Evolutionary conservation across 306 rosid species (phyloP).

Genomic region (Carpinus fangiana): DNA sequence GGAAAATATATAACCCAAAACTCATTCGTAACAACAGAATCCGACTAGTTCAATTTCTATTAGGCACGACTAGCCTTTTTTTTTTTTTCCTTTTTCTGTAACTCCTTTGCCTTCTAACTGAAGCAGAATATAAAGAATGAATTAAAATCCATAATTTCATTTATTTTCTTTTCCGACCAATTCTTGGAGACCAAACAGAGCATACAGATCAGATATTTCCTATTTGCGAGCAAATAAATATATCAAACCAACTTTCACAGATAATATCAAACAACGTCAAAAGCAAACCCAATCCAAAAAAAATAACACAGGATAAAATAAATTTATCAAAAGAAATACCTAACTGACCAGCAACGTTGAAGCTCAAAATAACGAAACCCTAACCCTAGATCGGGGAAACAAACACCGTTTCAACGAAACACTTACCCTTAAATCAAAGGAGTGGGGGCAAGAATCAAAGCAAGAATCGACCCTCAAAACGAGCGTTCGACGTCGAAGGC

Average conservation of each 20-base stretch:
- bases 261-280: not conserved
- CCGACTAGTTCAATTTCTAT: not conserved
- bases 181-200: not conserved
- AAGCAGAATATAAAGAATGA: too few relatives aligned
- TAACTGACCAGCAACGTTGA: too few relatives aligned
- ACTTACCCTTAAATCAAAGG: too few relatives aligned
- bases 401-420: not conserved
- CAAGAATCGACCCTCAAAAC: too few relatives aligned
- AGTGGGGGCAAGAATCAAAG: too few relatives aligned
- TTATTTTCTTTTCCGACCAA: not conserved
- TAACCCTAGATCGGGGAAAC: not conserved
- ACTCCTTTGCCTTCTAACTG: not conserved
- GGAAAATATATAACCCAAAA: not conserved
- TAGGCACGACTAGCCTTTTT: not conserved
- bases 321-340: too few relatives aligned
- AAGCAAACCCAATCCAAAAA: too few relatives aligned
- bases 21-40: too few relatives aligned
- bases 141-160: not conserved
- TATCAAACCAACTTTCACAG: not conserved
- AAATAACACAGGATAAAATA: too few relatives aligned
- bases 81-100: not conserved
- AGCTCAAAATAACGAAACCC: not conserved
- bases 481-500: too few relatives aligned
- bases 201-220: not conserved
- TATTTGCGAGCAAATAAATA: not conserved